Base-by-base conservation (phyloP, 208 protist species). In the Trypanosoma rangeli region DNA sequence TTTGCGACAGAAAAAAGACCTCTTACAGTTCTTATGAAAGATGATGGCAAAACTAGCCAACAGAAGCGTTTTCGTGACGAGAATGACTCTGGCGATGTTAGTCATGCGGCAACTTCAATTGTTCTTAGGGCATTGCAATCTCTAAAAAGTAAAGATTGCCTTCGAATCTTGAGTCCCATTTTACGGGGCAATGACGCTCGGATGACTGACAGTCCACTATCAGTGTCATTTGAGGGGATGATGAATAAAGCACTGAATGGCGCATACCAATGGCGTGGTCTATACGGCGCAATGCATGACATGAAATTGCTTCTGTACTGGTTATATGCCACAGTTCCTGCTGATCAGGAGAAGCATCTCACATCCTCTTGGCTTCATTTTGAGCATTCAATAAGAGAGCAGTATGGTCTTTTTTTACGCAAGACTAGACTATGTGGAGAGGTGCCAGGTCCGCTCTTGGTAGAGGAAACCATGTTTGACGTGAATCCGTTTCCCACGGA, bases 241-340 rank as follows among this genome's bases (percentile, higher is more conserved):
- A 50, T 84, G 53, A 65, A 64, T n/a, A 74, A 74, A 31, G 74
- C 83, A 57, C 86, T 79, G 80, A 70, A 63, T 28, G 83, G 80
- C 15, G 60, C 62, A 9, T 92, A 89, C 76, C 58, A 60, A 0
- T 22, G 26, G 26, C 46, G 67, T 37, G 89, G 89, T 24, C 48
- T 94, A 37, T 83, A 75, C n/a, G 73, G 81, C 24, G 85, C 84
- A 12, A n/a, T 73, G 35, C 68, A 86, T 35, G 86, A 93, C 63
- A 72, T 87, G 68, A 80, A 64, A 22, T 58, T 71, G 18, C 66
- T 92, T 63, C 82, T 92, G 28, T 80, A 82, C 26, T 53, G 68
- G 13, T 35, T 76, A 50, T 68, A 68, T 48, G 33, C 37, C 49
- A 35, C 52, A 5, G 54, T 58, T 20, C 53, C 13, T 46, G 2